phyloP scores from a whole-genome alignment of 768 basidiomycete species.

The Macrocybe gigantea region DNA sequence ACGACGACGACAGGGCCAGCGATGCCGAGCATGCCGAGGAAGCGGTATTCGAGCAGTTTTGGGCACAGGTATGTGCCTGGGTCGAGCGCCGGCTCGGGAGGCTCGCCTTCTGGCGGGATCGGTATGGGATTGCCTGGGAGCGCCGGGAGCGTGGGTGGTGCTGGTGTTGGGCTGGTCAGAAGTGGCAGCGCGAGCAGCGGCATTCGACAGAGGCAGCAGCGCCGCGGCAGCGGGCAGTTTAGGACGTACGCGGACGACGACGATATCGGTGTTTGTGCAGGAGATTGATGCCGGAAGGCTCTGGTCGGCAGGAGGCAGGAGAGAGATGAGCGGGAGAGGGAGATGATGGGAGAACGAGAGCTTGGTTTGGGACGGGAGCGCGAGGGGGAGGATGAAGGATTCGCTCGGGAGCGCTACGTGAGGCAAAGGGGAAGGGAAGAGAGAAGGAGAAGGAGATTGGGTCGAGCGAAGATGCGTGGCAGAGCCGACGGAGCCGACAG shows the following conservation, averaged over 20 bases:
- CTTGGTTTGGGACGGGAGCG: constrained; percentile 7
- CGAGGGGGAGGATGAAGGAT: constrained; percentile 11
- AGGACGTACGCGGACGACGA: constrained; percentile 55
- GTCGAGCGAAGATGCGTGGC: too few species aligned
- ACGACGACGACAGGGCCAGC: neutral
- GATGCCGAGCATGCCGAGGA: constrained; percentile 23
- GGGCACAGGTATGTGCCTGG: constrained; percentile 56
- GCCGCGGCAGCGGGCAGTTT: neutral
- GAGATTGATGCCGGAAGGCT: constrained; percentile 70
- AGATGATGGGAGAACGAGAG: constrained; percentile 8
- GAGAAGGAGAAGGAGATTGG: too few species aligned
- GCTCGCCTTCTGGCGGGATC: constrained; percentile 24
- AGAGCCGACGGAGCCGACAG: too few species aligned
- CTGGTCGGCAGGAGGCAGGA: constrained; percentile 36
- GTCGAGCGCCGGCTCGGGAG: constrained; percentile 25
- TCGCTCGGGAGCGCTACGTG: too few species aligned
- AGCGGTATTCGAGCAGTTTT: constrained; percentile 76
- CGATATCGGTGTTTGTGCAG: constrained; percentile 72
- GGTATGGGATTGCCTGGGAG: constrained; percentile 10
- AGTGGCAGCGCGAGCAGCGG: constrained; percentile 12
- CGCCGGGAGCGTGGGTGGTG: constrained; percentile 21
- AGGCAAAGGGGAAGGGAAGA: too few species aligned
- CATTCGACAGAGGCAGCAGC: neutral
- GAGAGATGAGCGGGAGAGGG: constrained; percentile 13
- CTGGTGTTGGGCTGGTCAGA: constrained; percentile 28